These are phyloP conservation scores for Pelargonium cotyledonis DNA, from an alignment of 441 rosid species.

Conservation along the genomic window DNA sequence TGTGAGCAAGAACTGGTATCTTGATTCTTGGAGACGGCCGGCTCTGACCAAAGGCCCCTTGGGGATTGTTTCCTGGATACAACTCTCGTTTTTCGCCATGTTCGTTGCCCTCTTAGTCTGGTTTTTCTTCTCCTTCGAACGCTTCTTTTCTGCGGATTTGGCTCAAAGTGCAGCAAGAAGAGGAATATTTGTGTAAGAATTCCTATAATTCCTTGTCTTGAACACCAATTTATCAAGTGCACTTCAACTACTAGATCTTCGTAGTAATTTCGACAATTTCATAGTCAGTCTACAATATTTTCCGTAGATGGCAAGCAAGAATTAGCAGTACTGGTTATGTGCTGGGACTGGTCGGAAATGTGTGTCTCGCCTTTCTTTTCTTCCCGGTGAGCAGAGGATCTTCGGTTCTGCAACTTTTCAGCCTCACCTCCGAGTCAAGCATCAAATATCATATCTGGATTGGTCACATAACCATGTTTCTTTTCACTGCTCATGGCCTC, in stretches of 20 bases:
- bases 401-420: conserved; percentile 42
- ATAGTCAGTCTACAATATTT: too few relatives aligned
- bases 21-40: conserved; percentile 31
- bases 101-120: conserved; percentile 48
- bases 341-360: conserved; percentile 46
- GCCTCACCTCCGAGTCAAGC: conserved; percentile 59
- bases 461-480: conserved; percentile 50
- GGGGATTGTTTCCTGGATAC: conserved; percentile 52
- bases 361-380: conserved; percentile 47
- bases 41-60: conserved; percentile 53
- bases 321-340: conserved; percentile 19
- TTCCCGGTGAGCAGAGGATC: conserved; percentile 59
- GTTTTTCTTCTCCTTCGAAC: conserved; percentile 31
- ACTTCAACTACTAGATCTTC: too few relatives aligned
- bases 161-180: not conserved
- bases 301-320: conserved; percentile 43
- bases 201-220: too few relatives aligned
- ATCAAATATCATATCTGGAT: conserved; percentile 65
- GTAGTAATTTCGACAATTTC: too few relatives aligned
- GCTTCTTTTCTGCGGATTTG: not conserved
- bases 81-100: conserved; percentile 41
- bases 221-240: too few relatives aligned
- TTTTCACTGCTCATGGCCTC: conserved; percentile 45
- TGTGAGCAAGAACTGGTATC: not conserved
- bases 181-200: not conserved